phyloP scores from a whole-genome alignment of 768 basidiomycete species.

The Macrolepiota dolichaula region DNA sequence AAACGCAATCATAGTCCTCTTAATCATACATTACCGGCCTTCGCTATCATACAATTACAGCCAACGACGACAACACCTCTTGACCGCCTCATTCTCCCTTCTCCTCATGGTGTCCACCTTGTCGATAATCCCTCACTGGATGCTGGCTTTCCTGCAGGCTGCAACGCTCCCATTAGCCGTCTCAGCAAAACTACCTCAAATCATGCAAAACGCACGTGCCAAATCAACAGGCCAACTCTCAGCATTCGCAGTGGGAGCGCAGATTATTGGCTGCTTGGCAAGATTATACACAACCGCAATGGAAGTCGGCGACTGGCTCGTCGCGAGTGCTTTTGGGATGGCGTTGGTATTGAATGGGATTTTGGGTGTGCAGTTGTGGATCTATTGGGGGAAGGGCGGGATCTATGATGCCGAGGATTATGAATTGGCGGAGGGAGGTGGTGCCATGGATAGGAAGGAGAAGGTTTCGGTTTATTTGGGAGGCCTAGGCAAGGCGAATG shows the following conservation, averaged over 20 bases:
- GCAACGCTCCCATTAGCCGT: constrained; percentile 87
- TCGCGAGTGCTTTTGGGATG: constrained; percentile 79
- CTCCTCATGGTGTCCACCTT: constrained; percentile 29
- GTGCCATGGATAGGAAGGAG: not conserved
- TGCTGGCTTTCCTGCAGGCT: constrained; percentile 71
- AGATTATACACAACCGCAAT: constrained; percentile 89
- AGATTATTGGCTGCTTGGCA: constrained; percentile 85
- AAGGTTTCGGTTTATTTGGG: constrained; percentile 10
- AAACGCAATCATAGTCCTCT: constrained; percentile 81
- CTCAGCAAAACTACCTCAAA: constrained; percentile 92
- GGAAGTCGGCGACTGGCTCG: constrained; percentile 79
- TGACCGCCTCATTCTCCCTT: constrained; percentile 18
- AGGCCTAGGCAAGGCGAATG: not conserved
- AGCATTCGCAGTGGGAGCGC: constrained; percentile 85
- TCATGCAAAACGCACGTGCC: constrained; percentile 71
- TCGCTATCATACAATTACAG: constrained; percentile 20
- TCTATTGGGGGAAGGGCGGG: constrained; percentile 69
- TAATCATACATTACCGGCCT: constrained; percentile 67
- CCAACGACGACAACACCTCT: constrained; percentile 30
- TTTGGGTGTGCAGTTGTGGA: constrained; percentile 78
- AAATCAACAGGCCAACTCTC: constrained; percentile 90
- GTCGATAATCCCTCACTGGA: constrained; percentile 40
- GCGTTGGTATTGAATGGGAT: constrained; percentile 79
- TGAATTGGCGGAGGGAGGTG: constrained; percentile 8
- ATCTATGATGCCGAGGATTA: constrained; percentile 11